These are phyloP conservation scores for Phallus indusiatus DNA, from an alignment of 768 basidiomycete species.

Conservation along the genomic window DNA sequence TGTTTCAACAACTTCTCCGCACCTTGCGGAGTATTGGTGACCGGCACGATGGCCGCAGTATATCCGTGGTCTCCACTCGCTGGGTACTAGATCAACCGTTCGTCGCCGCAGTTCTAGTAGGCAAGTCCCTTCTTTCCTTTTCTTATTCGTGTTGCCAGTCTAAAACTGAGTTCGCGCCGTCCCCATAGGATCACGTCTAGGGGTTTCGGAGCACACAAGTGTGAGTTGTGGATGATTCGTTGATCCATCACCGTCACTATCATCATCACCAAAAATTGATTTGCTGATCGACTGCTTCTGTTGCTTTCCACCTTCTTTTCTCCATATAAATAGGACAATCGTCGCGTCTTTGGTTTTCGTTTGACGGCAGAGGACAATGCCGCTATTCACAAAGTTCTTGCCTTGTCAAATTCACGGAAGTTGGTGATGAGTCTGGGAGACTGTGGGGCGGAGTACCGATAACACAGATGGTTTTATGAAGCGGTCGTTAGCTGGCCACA, in stretches of 20 bases:
- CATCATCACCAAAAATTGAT: too few relatives aligned
- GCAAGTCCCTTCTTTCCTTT: constrained; percentile 27
- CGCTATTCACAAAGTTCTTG: constrained; percentile 55
- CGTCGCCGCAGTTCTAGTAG: constrained; percentile 75
- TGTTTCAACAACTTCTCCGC: constrained; percentile 59
- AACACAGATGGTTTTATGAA: constrained; percentile 3
- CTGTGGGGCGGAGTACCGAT: constrained; percentile 80
- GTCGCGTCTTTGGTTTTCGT: constrained; percentile 46
- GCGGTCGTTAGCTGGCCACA: too few relatives aligned
- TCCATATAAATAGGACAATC: constrained; percentile 38
- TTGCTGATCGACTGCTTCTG: neutral
- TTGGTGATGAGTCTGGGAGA: constrained; percentile 68
- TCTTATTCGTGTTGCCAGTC: constrained; percentile 4
- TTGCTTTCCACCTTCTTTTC: neutral
- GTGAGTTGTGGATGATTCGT: neutral
- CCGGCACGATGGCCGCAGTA: constrained; percentile 53
- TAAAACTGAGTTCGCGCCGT: neutral
- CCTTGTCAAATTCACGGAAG: constrained; percentile 47
- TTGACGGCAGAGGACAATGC: constrained; percentile 47
- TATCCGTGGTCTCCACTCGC: constrained; percentile 71
- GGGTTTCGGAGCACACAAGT: constrained; percentile 61
- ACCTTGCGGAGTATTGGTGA: constrained; percentile 57
- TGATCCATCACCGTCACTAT: neutral
- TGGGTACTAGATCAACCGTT: constrained; percentile 73
- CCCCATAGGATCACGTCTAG: constrained; percentile 54